These are phyloP conservation scores for Solanum ossicruentum DNA, from an alignment of 257 asterid genomes.

Conservation along the genomic window DNA sequence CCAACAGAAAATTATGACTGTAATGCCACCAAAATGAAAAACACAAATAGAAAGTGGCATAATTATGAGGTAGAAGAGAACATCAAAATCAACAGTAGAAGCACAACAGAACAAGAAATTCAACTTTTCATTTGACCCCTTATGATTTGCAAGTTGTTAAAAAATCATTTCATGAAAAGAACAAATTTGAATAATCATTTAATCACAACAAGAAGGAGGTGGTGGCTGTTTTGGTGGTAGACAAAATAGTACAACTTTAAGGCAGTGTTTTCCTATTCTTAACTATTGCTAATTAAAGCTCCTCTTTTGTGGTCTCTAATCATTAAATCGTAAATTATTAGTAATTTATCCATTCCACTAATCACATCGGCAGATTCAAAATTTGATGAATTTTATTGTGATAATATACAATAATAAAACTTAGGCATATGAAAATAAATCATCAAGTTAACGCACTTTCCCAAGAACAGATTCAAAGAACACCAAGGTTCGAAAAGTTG, in stretches of 20 bases:
- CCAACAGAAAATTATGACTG: not conserved
- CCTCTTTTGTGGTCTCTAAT: too few species aligned
- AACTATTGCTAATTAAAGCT: not conserved
- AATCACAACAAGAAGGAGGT: not conserved
- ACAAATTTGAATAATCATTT: not conserved
- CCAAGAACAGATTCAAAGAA: not conserved
- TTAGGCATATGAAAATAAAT: not conserved
- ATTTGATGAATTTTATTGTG: not conserved
- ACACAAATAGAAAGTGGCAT: not conserved
- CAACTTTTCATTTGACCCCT: not conserved
- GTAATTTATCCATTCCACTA: not conserved
- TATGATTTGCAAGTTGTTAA: not conserved
- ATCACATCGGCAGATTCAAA: not conserved
- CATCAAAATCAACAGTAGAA: not conserved
- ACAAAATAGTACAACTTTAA: not conserved
- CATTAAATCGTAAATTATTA: not conserved
- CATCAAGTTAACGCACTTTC: not conserved
- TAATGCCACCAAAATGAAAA: not conserved
- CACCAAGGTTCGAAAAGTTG: not conserved
- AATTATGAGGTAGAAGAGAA: not conserved
- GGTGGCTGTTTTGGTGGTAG: not conserved
- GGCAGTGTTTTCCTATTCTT: not conserved
- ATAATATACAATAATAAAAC: not conserved
- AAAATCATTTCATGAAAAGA: not conserved
- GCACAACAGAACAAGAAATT: not conserved